Percentiles rank a stretch among this genome's conserved stretches.
Conservation (phyloP, 139 green algal species). For the Astrephomene gubernaculifera region DNA sequence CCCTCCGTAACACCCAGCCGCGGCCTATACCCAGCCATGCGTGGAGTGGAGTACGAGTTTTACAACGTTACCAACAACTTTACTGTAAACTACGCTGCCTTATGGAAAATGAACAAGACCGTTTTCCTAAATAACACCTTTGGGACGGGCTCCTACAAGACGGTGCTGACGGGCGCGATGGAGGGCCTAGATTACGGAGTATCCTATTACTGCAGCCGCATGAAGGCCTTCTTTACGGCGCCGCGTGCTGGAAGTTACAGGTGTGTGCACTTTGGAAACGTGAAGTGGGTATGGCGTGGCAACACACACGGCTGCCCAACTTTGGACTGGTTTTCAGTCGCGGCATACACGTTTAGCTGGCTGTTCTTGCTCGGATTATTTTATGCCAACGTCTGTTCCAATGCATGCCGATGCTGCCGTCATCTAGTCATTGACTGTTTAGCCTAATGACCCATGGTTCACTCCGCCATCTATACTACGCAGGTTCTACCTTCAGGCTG, state of each 20-base stretch:
- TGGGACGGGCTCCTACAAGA: not conserved
- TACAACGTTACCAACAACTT: constrained; percentile 22
- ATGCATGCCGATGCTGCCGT: too few relatives aligned
- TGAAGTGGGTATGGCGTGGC: not conserved
- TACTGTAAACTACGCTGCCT: not conserved
- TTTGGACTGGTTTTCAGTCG: not conserved
- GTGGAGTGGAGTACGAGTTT: constrained; percentile 42
- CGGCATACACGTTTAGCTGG: not conserved
- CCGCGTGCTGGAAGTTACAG: constrained; percentile 34
- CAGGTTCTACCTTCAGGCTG: constrained; percentile 39
- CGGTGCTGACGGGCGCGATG: not conserved
- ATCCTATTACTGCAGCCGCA: constrained; percentile 16
- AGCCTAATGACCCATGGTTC: too few relatives aligned
- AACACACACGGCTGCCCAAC: not conserved
- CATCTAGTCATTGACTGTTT: too few relatives aligned
- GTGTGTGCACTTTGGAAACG: not conserved
- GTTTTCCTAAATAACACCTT: not conserved
- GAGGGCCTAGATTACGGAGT: not conserved
- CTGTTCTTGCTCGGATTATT: too few relatives aligned
- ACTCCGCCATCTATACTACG: too few relatives aligned
- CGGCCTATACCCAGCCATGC: constrained; percentile 40
- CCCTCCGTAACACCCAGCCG: not conserved
- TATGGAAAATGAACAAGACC: constrained; percentile 27
- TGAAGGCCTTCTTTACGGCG: constrained; percentile 50
- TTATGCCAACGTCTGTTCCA: too few relatives aligned